Percentiles rank a stretch among this genome's conserved stretches.
phyloP scores from a whole-genome alignment of 1,284 basidiomycete species.

The Ustilago shanxiensis region DNA sequence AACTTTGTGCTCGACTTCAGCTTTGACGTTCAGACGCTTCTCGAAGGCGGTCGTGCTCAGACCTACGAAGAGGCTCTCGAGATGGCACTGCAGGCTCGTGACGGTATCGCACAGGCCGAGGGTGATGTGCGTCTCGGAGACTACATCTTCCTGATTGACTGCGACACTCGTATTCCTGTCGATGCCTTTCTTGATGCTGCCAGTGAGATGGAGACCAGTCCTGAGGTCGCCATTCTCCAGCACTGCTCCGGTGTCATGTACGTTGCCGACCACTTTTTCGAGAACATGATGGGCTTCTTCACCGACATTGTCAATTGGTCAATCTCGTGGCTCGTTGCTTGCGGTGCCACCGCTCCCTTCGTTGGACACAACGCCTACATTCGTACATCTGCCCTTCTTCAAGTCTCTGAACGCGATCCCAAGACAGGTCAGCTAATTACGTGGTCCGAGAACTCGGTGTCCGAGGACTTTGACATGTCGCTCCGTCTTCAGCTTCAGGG shows the following conservation, averaged over 20 bases:
- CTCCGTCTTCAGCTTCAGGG: slow-evolving; percentile 72
- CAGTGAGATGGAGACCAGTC: slow-evolving; percentile 80
- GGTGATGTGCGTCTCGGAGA: slow-evolving; percentile 60
- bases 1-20: slow-evolving; percentile 93
- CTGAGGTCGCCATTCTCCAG: slow-evolving; percentile 84
- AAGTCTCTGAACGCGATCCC: slow-evolving; percentile 75
- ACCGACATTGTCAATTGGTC: slow-evolving; percentile 52
- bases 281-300: slow-evolving; percentile 85
- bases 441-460: slow-evolving; percentile 85
- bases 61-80: slow-evolving; percentile 39
- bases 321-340: slow-evolving; percentile 72
- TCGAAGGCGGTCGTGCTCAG: slow-evolving; percentile 70
- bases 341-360: slow-evolving; percentile 75
- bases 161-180: slow-evolving; percentile 85
- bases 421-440: slow-evolving; percentile 79
- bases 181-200: slow-evolving; percentile 88
- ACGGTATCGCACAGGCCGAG: slow-evolving; percentile 69
- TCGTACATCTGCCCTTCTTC: slow-evolving; percentile 78
- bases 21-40: slow-evolving; percentile 80
- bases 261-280: slow-evolving; percentile 86
- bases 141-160: slow-evolving; percentile 73
- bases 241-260: slow-evolving; percentile 86
- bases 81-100: slow-evolving; percentile 72
- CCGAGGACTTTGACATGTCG: slow-evolving; percentile 84
- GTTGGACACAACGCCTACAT: slow-evolving; percentile 86